Percentiles rank a stretch among this genome's conserved stretches.
These are phyloP conservation scores for Fusarium protoensiforme DNA, from an alignment of 2,329 filamentous ascomycete species.

Conservation along the genomic window DNA sequence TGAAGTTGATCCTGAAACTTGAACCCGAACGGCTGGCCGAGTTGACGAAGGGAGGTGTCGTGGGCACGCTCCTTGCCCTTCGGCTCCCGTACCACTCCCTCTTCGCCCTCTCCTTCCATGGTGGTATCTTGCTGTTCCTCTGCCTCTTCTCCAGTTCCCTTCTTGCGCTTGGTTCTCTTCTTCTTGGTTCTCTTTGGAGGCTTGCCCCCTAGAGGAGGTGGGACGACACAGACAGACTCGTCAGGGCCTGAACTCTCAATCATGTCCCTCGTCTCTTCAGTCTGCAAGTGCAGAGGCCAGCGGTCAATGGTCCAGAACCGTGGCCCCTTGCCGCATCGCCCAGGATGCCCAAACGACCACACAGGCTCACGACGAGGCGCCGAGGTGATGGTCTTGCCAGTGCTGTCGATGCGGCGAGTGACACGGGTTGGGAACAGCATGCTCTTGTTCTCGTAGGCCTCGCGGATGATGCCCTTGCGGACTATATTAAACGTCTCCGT, in stretches of 20 bases:
- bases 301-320: conserved; percentile 59
- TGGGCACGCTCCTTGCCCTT: not conserved
- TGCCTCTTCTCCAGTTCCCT: not conserved
- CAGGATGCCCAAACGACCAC: conserved; percentile 47
- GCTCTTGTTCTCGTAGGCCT: conserved; percentile 55
- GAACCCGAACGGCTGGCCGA: conserved; percentile 15
- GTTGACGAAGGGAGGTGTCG: not conserved
- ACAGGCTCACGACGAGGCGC: conserved; percentile 44
- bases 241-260: conserved; percentile 37
- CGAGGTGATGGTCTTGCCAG: conserved; percentile 17
- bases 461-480: conserved; percentile 54
- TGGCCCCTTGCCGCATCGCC: conserved; percentile 21
- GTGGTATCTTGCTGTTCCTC: not conserved
- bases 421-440: conserved; percentile 54
- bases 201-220: not conserved
- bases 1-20: conserved; percentile 11
- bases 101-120: not conserved
- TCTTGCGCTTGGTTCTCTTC: not conserved
- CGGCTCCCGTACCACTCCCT: not conserved
- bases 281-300: conserved; percentile 59
- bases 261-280: conserved; percentile 38
- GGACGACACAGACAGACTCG: not conserved
- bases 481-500: conserved; percentile 43
- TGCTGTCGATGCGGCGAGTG: conserved; percentile 32
- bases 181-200: not conserved